These are phyloP conservation scores for Luvunga scandens DNA, from an alignment of 345 rosid species.

Conservation along the genomic window DNA sequence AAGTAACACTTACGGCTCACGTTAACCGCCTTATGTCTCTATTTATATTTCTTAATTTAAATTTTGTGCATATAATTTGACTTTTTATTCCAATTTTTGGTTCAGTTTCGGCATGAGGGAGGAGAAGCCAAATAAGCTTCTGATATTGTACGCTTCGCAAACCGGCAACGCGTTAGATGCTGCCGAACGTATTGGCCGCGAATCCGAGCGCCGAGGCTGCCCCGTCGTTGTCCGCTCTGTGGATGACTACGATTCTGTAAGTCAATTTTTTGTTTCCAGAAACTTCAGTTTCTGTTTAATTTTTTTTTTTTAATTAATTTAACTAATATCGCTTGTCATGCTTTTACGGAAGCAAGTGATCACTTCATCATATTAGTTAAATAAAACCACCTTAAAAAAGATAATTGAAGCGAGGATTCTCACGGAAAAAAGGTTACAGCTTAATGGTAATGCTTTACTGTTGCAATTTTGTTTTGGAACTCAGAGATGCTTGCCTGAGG, in stretches of 20 bases:
- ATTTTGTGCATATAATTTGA: background rate
- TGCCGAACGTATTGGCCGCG: slow-evolving; percentile 78
- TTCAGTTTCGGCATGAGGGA: slow-evolving; percentile 23
- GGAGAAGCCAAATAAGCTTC: slow-evolving; percentile 37
- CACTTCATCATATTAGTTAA: too few relatives aligned
- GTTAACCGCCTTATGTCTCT: background rate
- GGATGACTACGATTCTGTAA: slow-evolving; percentile 65
- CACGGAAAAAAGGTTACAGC: background rate
- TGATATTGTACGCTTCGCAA: slow-evolving; percentile 72
- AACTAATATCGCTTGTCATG: too few relatives aligned
- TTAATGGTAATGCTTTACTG: background rate
- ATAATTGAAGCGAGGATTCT: background rate
- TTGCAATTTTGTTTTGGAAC: background rate
- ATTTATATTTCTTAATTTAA: background rate
- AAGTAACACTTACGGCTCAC: background rate
- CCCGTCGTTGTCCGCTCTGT: slow-evolving; percentile 42
- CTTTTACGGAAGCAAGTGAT: too few relatives aligned
- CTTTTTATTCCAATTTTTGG: background rate
- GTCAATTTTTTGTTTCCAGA: slow-evolving; percentile 5
- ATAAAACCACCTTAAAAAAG: too few relatives aligned
- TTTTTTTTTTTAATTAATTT: too few relatives aligned
- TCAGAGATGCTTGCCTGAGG: slow-evolving; percentile 62
- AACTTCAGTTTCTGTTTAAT: background rate
- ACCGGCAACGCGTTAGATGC: slow-evolving; percentile 87
- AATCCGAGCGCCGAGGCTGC: slow-evolving; percentile 77